Evolutionary conservation across 768 basidiomycete genomes (phyloP), one percentile per base, ranked within the genome.

Genomic region (Agaricus blazei): DNA sequence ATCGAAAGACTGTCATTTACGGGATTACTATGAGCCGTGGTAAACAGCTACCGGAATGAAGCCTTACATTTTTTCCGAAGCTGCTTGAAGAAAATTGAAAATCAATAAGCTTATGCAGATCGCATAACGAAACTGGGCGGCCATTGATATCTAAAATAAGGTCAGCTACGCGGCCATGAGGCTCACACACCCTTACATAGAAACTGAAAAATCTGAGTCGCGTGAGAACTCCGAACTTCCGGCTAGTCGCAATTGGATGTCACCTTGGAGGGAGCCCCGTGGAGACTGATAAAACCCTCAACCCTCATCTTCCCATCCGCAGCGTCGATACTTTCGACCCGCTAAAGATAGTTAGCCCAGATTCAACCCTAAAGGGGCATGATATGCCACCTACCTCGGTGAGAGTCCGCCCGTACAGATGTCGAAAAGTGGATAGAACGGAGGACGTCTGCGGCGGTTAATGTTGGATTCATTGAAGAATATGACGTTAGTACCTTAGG

Each of bases 221-320:
- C 44, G n/a, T 38, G 45, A 45, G 63, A 60, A 54, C 57, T 60
- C 56, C 48, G 42, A 36, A 40, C 24, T 61, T 12, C 40, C 27
- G 54, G 52, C 7, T 2, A 62, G 52, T 58, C 34, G 23, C 23
- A 23, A 41, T 48, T 9, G 28, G 56, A 65, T 34, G 34, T 52
- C 40, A 85, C 93, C 75, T 87, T 93, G 23, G 90, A 85, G 58
- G 75, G 70, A 24, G 87, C 80, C 7, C 91, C 90, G 15, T 82
- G 79, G 4, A 93, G 74, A 65, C 91, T 90, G 54, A 97, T 83
- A 66, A 98, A 98, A 0, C 96, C 96, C 54, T 85, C 74, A 7
- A 92, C 70, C 43, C 68, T 78, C 63, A 87, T 68, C 14, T 74
- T 70, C 8, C 72, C 84, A n/a, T 68, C 74, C 34, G 62, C 64